Evolutionary conservation across 2,329 filamentous ascomycete species (phyloP).

Genomic region (Colletotrichum euphorbiae): DNA sequence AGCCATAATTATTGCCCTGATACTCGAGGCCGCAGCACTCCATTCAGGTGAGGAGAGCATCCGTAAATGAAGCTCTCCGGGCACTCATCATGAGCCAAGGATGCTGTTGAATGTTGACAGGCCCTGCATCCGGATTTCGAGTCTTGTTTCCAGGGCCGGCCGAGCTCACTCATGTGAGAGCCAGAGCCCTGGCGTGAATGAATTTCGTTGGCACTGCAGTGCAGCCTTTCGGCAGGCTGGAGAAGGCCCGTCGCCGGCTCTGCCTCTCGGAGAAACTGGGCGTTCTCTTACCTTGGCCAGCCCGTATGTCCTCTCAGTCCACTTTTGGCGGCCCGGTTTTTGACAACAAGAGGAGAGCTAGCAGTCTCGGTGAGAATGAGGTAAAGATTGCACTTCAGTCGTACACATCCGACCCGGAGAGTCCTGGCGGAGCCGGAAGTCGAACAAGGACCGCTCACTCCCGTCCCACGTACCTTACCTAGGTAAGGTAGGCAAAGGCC

Average conservation of each 20-base stretch:
- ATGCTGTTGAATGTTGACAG: background rate
- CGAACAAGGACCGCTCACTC: background rate
- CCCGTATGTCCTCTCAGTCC: too few species aligned
- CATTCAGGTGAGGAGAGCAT: background rate
- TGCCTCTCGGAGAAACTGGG: background rate
- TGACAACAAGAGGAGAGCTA: too few species aligned
- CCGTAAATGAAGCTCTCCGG: too few species aligned
- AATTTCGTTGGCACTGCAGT: background rate
- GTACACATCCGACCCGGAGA: background rate
- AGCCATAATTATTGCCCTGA: conserved; percentile 14
- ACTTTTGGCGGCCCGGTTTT: too few species aligned
- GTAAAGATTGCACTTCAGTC: too few species aligned
- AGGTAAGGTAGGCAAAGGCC: background rate
- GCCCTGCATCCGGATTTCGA: background rate
- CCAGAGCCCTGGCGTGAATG: background rate
- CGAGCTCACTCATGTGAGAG: too few species aligned
- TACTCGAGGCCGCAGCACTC: background rate
- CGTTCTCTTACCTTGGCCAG: too few species aligned
- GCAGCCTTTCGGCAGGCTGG: background rate
- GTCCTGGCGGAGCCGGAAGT: background rate
- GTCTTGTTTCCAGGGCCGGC: too few species aligned
- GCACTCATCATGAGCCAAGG: conserved; percentile 9
- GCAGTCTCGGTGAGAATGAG: too few species aligned
- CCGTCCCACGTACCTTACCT: too few species aligned
- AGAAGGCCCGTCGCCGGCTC: background rate